phyloP scores from a whole-genome alignment of 176 grass and related monocot species.

The Thalia dealbata region DNA sequence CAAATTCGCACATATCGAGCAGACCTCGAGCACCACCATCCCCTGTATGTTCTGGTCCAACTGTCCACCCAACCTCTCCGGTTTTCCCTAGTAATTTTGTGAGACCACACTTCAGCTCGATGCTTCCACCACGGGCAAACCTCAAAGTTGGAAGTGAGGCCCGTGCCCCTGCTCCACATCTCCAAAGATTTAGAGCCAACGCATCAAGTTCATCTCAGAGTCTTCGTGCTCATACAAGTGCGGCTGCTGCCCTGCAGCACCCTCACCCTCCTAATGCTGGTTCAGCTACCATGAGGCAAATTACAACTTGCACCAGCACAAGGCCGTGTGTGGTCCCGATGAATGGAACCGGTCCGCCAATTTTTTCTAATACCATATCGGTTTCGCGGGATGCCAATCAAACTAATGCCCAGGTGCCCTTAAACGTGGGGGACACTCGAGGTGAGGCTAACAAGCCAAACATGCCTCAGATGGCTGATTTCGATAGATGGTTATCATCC shows the following conservation, averaged over 20 bases:
- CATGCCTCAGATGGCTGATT: background rate
- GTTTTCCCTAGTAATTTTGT: slow-evolving; percentile 17
- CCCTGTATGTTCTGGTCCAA: slow-evolving; percentile 11
- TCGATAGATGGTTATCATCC: background rate
- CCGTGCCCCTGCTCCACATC: slow-evolving; percentile 66
- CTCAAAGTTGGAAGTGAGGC: slow-evolving; percentile 32
- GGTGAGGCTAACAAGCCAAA: background rate
- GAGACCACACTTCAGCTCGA: slow-evolving; percentile 21
- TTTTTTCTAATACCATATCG: background rate
- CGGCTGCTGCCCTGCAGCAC: slow-evolving; percentile 18
- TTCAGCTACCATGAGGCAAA: background rate
- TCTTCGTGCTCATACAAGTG: slow-evolving; percentile 5
- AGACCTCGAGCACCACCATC: slow-evolving; percentile 20
- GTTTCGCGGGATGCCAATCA: slow-evolving; percentile 1
- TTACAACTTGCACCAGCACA: slow-evolving; percentile 1
- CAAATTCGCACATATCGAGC: background rate
- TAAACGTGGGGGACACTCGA: background rate
- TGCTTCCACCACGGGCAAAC: slow-evolving; percentile 24
- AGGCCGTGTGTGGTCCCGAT: background rate
- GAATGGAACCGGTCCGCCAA: background rate
- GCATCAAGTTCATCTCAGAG: slow-evolving; percentile 18
- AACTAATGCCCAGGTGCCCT: background rate
- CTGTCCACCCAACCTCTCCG: slow-evolving; percentile 9
- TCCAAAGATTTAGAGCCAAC: slow-evolving; percentile 32
- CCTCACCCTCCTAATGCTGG: slow-evolving; percentile 10